Evolutionary conservation across 352 stramenopile species (phyloP), one percentile per base, ranked within the genome.

Genomic region (Phytophthora cactorum): DNA sequence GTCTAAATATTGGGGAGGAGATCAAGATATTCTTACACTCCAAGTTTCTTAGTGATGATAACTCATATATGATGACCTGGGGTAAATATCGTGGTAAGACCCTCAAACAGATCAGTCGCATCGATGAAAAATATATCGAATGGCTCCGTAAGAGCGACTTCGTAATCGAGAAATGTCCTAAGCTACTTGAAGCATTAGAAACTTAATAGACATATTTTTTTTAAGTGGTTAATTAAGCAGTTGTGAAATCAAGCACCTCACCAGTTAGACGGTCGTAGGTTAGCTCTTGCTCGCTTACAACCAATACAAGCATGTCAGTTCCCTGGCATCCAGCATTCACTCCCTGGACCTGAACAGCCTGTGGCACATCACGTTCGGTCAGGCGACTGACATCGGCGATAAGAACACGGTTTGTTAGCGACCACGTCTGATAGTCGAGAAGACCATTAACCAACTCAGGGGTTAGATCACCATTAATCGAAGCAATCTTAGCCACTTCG

Each of bases 21-120:
- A 15, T 61, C 45, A 25, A 49, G 5, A 17, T 28, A 29, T 49
- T 49, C 15, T 22, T 49, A 12, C 43, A 49, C 43, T 49, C 43
- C 43, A 29, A 28, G 43, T 49, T 49, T 49, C 25, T n/a, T n/a
- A n/a, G n/a, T n/a, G n/a, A n/a, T n/a, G n/a, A n/a, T n/a, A n/a
- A n/a, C n/a, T n/a, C n/a, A 29, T n/a, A n/a, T 12, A 25, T 49
- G 45, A 52, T 52, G 45, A n/a, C 10, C 7, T n/a, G 45, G 5
- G 25, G 45, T 34, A 52, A 29, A 31, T 29, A 29, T 17, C 5
- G 22, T 34, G 28, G 45, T 43, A 43, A 43, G 36, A 43, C 5
- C 11, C 11, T n/a, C 8, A 43, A 11, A 15, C 45, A 52, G 28
- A 32, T 34, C 28, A 32, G 25, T 34, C 45, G 45, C 6, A 52